Evolutionary conservation across 2,329 filamentous ascomycete genomes (phyloP).

Genomic region (Cladosporium colombiae): DNA sequence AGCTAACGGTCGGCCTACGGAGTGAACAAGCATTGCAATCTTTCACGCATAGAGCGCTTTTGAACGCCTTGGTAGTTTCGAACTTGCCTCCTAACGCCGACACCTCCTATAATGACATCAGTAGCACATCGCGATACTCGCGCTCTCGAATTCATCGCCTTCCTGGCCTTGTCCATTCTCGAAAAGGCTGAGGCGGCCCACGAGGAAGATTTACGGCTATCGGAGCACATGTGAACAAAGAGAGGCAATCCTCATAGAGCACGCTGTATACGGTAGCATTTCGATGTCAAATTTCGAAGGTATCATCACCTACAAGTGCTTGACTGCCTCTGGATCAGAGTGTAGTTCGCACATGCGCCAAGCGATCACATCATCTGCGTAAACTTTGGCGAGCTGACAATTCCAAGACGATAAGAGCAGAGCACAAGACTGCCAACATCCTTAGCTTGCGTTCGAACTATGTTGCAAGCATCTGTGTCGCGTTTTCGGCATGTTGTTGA

Average conservation of each 20-base stretch:
- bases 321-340: not conserved
- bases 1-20: not conserved
- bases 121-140: no score
- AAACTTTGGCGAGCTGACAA: not conserved
- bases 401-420: not conserved
- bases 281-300: not conserved
- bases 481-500: not conserved
- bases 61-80: not conserved
- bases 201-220: no score
- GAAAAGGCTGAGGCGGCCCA: no score
- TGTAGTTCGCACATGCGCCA: not conserved
- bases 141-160: no score
- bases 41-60: no score
- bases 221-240: no score
- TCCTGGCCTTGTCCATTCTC: no score
- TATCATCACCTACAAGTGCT: not conserved
- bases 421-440: not conserved
- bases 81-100: not conserved
- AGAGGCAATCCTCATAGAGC: not conserved
- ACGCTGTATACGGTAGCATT: not conserved
- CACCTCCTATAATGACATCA: no score
- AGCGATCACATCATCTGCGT: not conserved
- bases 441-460: not conserved
- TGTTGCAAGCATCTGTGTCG: not conserved
- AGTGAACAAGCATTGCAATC: no score